These are phyloP conservation scores for Potentilla sterilis DNA, from an alignment of 306 rosid species.

Conservation along the genomic window DNA sequence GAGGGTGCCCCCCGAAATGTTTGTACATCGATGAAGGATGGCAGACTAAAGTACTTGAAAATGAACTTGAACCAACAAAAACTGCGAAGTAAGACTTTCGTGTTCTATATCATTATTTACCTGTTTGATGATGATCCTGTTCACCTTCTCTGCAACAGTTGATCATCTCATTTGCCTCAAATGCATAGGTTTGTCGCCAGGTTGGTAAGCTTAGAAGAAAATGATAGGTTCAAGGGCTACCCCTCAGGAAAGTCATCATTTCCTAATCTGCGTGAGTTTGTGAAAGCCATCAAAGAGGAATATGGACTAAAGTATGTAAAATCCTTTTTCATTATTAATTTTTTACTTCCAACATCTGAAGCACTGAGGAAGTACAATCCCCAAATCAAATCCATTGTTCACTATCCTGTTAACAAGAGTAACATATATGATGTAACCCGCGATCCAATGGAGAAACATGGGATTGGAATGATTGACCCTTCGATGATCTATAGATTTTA, in stretches of 20 bases:
- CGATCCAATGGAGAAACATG: constrained; percentile 67
- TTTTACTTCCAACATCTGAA: constrained; percentile 55
- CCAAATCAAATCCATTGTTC: constrained; percentile 47
- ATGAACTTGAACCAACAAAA: constrained; percentile 37
- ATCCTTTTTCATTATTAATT: no score
- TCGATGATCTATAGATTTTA: constrained; percentile 49
- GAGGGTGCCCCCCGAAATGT: constrained; percentile 62
- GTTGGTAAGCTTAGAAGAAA: constrained; percentile 58
- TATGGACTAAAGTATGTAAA: constrained; percentile 52
- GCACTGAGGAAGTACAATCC: constrained; percentile 58
- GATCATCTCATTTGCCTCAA: constrained; percentile 14
- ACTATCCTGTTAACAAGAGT: constrained; percentile 49
- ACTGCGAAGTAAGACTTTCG: constrained; percentile 36
- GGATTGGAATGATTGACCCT: constrained; percentile 61
- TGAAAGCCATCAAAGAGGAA: constrained; percentile 46
- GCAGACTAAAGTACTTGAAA: constrained; percentile 48
- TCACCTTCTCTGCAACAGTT: neutral
- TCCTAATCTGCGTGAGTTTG: constrained; percentile 49
- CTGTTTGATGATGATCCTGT: neutral
- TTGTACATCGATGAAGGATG: constrained; percentile 76
- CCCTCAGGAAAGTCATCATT: constrained; percentile 31
- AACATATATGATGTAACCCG: constrained; percentile 49
- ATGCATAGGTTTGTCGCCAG: constrained; percentile 56
- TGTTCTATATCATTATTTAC: neutral
- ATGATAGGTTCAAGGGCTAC: constrained; percentile 50